Evolutionary conservation across 2,329 filamentous ascomycete genomes (phyloP), one percentile per base, ranked within the genome.

Genomic region (Sporothrix mexicana): DNA sequence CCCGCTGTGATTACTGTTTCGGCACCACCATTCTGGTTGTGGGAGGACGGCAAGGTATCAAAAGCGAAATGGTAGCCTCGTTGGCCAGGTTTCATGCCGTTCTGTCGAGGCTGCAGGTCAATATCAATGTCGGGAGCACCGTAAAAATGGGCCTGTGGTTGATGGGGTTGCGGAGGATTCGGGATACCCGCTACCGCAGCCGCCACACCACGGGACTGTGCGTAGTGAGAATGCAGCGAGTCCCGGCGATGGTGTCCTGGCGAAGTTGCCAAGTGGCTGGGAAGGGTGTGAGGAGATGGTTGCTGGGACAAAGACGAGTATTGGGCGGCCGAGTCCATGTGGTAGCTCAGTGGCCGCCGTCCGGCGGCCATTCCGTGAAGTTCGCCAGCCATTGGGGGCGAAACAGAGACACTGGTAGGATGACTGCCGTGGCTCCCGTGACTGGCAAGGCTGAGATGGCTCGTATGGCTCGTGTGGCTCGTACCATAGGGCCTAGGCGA

Each of bases 11-110:
- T 84, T 36, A 93, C 89, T 80, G 92, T 91, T 78, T 92, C 87
- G 71, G 83, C 82, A 47, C 80, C 79, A 70, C 82, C 80, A 7
- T 78, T 77, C 0, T 57, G 43, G 17, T 70, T 15, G 55, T 78
- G 77, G 3, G 81, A 80, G n/a, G 82, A 80, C 1, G 87, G 85
- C 59, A 97, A 84, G 2, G 86, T 90, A 79, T 97, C 95, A 77
- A 97, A 94, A 6, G 92, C 91, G 79, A 93, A 96, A 79, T 92
- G 93, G 76, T 92, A 94, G 8, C 92, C 93, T 61, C 87, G 88
- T 51, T 91, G 89, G 2, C 91, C 91, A 2, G 90, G 87, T 76
- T 87, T 87, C 78, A 91, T 83, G 10, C 87, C 88, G 57, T 70
- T 25, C 20, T 86, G 82, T 59, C 83, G 84, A 17, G 83, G 81